A percentile compares a stretch with the other conserved stretches of the same genome.
These are phyloP conservation scores for Neoscytalidium dimidiatum DNA, from an alignment of 2,329 filamentous ascomycete species.

Conservation along the genomic window DNA sequence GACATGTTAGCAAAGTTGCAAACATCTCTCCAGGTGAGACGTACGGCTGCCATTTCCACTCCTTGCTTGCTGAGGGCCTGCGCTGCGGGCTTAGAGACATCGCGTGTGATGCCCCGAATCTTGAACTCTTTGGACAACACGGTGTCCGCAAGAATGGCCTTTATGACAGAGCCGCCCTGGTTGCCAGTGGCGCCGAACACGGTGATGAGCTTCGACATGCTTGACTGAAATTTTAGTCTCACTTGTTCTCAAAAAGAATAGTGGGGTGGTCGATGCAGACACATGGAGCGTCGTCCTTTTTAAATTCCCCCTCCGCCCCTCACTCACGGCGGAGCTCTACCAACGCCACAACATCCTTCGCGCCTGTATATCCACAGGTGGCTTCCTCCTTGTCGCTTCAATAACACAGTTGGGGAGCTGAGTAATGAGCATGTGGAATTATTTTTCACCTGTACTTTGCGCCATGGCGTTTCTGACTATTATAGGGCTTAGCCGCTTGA, in stretches of 20 bases:
- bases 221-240: background rate
- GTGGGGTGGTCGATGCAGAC: no score
- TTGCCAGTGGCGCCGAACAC: slow-evolving; percentile 62
- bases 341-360: background rate
- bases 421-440: no score
- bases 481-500: background rate
- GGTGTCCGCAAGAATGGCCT: slow-evolving; percentile 34
- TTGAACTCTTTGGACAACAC: slow-evolving; percentile 28
- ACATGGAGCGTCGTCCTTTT: background rate
- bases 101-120: slow-evolving; percentile 59
- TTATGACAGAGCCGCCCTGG: slow-evolving; percentile 58
- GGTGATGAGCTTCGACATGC: slow-evolving; percentile 49
- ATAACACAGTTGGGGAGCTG: background rate
- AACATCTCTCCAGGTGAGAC: background rate
- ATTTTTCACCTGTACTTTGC: background rate
- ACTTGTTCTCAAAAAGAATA: background rate
- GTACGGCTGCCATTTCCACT: slow-evolving; percentile 40
- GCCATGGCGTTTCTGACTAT: background rate
- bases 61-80: slow-evolving; percentile 44
- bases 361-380: background rate
- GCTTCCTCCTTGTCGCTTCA: background rate
- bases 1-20: slow-evolving; percentile 33
- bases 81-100: slow-evolving; percentile 35
- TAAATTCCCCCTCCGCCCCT: background rate
- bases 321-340: background rate